Evolutionary conservation across 2,329 filamentous ascomycete genomes (phyloP), one percentile per base, ranked within the genome.

Genomic region (Chaetomiaceae sp.): DNA sequence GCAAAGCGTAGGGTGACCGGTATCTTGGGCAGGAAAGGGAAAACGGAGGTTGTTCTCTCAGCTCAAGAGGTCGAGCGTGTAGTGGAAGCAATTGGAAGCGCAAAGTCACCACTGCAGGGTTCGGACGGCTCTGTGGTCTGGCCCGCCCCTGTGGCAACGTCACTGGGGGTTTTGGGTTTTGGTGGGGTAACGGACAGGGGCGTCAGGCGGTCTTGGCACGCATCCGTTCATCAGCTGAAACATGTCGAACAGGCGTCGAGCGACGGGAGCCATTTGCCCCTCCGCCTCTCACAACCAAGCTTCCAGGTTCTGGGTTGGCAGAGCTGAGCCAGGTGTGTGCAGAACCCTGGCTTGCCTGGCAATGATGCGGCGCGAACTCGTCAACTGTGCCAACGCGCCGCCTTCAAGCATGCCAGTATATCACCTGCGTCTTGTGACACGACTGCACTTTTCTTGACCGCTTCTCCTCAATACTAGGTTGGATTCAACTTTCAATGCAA

Each of bases 11-110:
- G 25, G 25, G 5, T 12, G 25, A 12, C 25, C 25, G 25, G 25
- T 27, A 27, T 5, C 6, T 6, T 6, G 25, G 25, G 25, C 12
- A 27, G n/a, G n/a, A n/a, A 27, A 5, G 25, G 25, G 25, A 12
- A 27, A 12, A 6, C 6, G 25, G 6, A 27, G 25, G 25, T 12
- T 6, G 25, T 14, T 47, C 30, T 48, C n/a, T 19, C 20, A 21
- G 33, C 43, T 49, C 14, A 47, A 21, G 16, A 46, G 23, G 9
- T 10, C 16, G 20, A 46, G 3, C 17, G n/a, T n/a, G n/a, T n/a
- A n/a, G n/a, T n/a, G 48, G 60, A 62, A 62, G 49, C 58, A 31
- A 16, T 53, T 62, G n/a, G 60, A 62, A 62, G 42, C 55, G 31
- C 56, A 55, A 52, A 56, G 56, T 60, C 54, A 41, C n/a, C n/a